Percentiles rank a stretch among this genome's conserved stretches.
Evolutionary conservation across 2,329 filamentous ascomycete species (phyloP).

Genomic region (Fusarium sp.): DNA sequence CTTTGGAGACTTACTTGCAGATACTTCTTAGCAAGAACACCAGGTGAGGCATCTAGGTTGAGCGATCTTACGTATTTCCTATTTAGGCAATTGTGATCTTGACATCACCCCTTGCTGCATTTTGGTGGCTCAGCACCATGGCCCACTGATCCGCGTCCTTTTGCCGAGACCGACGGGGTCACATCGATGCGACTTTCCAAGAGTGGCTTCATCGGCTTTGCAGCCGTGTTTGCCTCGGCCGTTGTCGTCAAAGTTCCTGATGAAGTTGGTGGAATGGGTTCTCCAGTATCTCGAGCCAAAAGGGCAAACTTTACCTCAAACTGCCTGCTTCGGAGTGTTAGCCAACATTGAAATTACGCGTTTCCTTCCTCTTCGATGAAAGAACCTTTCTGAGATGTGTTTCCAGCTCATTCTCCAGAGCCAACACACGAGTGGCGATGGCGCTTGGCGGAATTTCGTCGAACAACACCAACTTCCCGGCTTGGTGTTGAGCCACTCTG

Average conservation of each 20-base stretch:
- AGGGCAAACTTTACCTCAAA: neutral
- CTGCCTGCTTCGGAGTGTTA: neutral
- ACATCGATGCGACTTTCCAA: neutral
- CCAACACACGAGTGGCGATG: neutral
- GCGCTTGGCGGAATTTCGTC: neutral
- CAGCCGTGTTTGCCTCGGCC: neutral
- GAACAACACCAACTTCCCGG: neutral
- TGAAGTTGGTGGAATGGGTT: neutral
- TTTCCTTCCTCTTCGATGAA: neutral
- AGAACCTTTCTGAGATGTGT: neutral
- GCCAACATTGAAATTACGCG: neutral
- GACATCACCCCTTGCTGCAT: neutral
- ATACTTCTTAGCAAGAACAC: neutral
- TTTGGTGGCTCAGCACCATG: neutral
- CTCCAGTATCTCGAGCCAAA: neutral
- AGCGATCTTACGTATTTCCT: conserved; percentile 16
- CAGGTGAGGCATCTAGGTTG: neutral
- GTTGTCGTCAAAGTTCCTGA: neutral
- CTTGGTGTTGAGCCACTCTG: neutral
- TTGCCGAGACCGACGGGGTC: neutral
- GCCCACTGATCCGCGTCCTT: neutral
- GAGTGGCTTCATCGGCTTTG: neutral
- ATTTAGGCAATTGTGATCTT: conserved; percentile 11
- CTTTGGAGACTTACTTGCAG: neutral
- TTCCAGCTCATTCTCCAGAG: neutral